Base-by-base conservation (phyloP, 2,329 filamentous ascomycete species). In the Pseudogymnoascus sp. region DNA sequence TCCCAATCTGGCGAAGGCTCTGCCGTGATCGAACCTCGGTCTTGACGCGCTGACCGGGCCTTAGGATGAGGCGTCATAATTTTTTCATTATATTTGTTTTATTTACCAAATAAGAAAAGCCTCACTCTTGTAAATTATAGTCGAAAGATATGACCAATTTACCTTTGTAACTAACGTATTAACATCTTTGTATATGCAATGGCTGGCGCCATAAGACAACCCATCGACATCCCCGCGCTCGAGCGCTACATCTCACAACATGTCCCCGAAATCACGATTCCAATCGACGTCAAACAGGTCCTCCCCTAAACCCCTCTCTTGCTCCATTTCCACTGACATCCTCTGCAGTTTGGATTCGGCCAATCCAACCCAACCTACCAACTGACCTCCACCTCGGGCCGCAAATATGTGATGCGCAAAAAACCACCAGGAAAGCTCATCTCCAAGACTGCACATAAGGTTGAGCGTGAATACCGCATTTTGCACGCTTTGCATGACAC, bases 341-440 rank as follows among this genome's bases (percentile, higher is more conserved):
- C 23, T 2, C 43, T 25, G 43, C 33, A 96, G 89, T 97, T 97
- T 74, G 90, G 91, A 71, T 97, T 93, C 74, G 93, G 93, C 65
- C 93, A 97, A 77, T 96, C 90, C 64, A 97, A 97, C 74, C 93
- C 93, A 58, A 97, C 93, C 1, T 97, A 97, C 78, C 90, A 92
- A 71, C 81, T 97, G 72, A 95, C 87, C 23, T 86, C 87, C 62
- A 79, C 86, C 66, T 80, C 84, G 70, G 84, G 86, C 61, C 75
- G 80, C 68, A 85, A 87, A 71, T 96, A 88, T 77, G 93, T 97
- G 41, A 83, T 97, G 79, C 90, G 93, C 75, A 97, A 97, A 83
- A 96, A 96, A 79, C 93, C 93, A 1, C 92, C 93, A 18, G 93
- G 93, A 63, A 86, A 88, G 77, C 87, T 97, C 45, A 82, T 96